Evolutionary conservation across 169 alveolate genomes (phyloP).

Genomic region (Eimeria tenella): DNA sequence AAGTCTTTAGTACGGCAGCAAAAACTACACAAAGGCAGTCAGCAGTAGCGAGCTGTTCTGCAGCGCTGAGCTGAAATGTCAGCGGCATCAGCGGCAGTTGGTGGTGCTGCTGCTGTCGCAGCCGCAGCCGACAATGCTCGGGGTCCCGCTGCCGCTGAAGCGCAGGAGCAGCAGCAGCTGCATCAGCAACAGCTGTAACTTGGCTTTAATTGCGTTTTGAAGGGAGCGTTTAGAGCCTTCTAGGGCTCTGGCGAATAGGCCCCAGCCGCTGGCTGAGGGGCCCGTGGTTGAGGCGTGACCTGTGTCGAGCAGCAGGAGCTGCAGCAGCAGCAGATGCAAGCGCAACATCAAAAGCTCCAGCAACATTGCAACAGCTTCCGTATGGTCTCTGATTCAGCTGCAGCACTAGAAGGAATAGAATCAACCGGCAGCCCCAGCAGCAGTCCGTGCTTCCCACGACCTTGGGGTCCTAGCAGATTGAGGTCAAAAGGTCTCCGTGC

Average conservation of each 20-base stretch:
- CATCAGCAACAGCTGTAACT: not conserved
- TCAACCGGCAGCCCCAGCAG: too few species aligned
- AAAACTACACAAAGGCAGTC: too few species aligned
- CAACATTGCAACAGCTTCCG: not conserved
- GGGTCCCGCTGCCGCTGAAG: not conserved
- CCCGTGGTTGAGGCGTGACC: not conserved
- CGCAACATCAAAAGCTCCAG: not conserved
- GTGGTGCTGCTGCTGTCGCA: not conserved
- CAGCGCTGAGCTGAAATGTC: not conserved
- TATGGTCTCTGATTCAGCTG: too few species aligned
- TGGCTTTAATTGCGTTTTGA: not conserved
- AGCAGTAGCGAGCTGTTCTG: not conserved
- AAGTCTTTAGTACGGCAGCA: too few species aligned
- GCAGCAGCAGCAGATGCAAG: constrained; percentile 3
- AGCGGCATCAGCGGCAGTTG: not conserved
- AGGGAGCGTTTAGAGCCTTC: too few species aligned
- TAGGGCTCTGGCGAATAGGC: too few species aligned
- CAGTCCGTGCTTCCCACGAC: not conserved
- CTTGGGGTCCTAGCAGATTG: not conserved
- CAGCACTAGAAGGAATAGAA: too few species aligned
- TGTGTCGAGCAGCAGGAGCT: constrained; percentile 19
- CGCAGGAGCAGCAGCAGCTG: constrained; percentile 27
- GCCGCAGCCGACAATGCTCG: constrained; percentile 40
- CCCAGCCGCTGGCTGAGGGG: not conserved
- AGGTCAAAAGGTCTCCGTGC: not conserved